Conservation (phyloP, 805 yeast genomes). For the Cyberlindnera mycetangii region DNA sequence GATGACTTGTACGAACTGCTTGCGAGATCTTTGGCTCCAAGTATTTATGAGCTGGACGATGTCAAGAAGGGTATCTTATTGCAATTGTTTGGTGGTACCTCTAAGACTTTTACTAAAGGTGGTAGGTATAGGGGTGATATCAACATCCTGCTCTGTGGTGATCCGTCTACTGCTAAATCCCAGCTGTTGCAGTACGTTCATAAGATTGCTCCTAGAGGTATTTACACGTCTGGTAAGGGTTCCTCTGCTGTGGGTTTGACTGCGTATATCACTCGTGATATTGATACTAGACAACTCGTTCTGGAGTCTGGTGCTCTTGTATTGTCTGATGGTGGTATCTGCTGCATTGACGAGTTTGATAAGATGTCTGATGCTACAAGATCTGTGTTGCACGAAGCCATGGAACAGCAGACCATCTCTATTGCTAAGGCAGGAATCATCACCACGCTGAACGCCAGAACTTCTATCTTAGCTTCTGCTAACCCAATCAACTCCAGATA, state of each 20-base stretch:
- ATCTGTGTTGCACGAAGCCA: conserved; percentile 95
- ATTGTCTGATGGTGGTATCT: conserved; percentile 94
- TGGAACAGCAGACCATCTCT: conserved; percentile 98
- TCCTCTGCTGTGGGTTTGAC: conserved; percentile 99
- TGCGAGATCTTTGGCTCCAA: conserved; percentile 93
- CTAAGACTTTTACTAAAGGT: conserved; percentile 83
- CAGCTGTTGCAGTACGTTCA: conserved; percentile 94
- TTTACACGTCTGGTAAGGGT: conserved; percentile 97
- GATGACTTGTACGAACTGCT: conserved; percentile 81
- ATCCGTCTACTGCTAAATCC: conserved; percentile 96
- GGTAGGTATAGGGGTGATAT: conserved; percentile 96
- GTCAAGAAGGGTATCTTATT: conserved; percentile 92
- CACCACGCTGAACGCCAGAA: conserved; percentile 93
- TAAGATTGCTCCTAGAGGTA: conserved; percentile 96
- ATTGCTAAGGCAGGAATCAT: conserved; percentile 98
- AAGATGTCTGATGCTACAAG: conserved; percentile 94
- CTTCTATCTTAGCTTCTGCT: conserved; percentile 93
- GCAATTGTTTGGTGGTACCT: conserved; percentile 94
- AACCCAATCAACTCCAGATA: conserved; percentile 96
- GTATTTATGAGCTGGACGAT: conserved; percentile 93
- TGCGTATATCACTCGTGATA: conserved; percentile 92
- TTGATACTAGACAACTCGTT: conserved; percentile 90
- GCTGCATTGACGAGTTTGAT: conserved; percentile 98
- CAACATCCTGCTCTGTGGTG: conserved; percentile 90
- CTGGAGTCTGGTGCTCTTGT: conserved; percentile 96